Evolutionary conservation across 495 filamentous ascomycete genomes (phyloP).

Genomic region (Penicillium arizonense): DNA sequence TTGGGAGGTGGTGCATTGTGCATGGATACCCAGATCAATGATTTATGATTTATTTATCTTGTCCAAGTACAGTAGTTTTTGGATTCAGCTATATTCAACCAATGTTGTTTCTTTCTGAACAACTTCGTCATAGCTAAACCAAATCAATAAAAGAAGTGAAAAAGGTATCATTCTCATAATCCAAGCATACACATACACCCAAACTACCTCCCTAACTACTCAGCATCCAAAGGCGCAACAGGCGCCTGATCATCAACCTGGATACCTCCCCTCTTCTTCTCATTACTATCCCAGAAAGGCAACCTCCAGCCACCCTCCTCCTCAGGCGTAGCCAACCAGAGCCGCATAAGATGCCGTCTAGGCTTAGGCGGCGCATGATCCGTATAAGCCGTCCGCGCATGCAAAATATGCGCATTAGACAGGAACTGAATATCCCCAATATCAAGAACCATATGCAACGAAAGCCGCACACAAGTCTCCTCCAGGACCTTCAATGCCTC

Average conservation of each 20-base stretch:
- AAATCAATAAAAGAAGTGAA: background rate
- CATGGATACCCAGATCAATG: constrained; percentile 1
- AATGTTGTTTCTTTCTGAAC: background rate
- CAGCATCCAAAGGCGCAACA: constrained; percentile 66
- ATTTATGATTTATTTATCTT: background rate
- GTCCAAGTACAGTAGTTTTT: too few species aligned
- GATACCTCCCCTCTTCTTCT: constrained; percentile 84
- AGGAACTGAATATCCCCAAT: constrained; percentile 80
- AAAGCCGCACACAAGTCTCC: constrained; percentile 59
- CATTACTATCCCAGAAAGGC: constrained; percentile 74
- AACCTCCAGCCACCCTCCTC: constrained; percentile 81
- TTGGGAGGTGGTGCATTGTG: background rate
- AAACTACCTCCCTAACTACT: constrained; percentile 40
- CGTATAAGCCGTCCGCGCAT: constrained; percentile 65
- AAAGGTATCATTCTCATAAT: constrained; percentile 18
- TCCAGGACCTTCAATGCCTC: constrained; percentile 67
- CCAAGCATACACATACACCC: constrained; percentile 10
- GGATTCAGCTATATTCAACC: too few species aligned
- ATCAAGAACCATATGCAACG: constrained; percentile 75
- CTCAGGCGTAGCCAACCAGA: constrained; percentile 83
- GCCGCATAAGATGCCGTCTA: constrained; percentile 73
- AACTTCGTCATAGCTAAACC: background rate
- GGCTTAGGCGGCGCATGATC: constrained; percentile 64
- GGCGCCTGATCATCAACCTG: constrained; percentile 79
- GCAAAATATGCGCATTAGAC: constrained; percentile 65